Base-by-base conservation (phyloP, 2,329 filamentous ascomycete genomes). In the Penicillium sp. region DNA sequence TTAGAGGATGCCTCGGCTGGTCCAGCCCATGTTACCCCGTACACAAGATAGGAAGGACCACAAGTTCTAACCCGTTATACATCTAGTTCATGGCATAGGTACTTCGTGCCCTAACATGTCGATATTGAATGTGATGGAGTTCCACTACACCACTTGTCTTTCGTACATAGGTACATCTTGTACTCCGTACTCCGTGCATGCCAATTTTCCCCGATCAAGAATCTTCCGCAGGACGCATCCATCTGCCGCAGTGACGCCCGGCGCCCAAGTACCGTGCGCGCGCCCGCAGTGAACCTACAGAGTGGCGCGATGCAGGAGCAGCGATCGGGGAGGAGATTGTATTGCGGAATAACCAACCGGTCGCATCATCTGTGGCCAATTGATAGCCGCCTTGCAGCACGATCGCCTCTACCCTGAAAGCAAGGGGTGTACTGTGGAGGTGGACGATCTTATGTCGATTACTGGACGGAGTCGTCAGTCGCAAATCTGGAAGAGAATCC, bases 281-380 rank as follows among this genome's bases (percentile, higher is more conserved):
- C 59, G 55, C n/a, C 57, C 58, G 61, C 61, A 60, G 49, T 52
- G 33, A 28, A 30, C 57, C 54, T 58, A 52, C 55, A 55, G 45
- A 33, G 62, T 65, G 60, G 62, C 62, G 62, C 60, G 42, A 45
- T 55, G 45, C 45, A 48, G 55, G 57, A 48, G 54, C 59, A 64
- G 57, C 54, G 62, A 40, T 51, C 43, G 55, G 28, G 40, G 45
- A 46, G 52, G 45, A 59, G 38, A 55, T 51, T 43, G 40, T n/a
- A 33, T 30, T 30, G 11, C 42, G 42, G 14, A 28, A 48, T 19
- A 49, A 1, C 35, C 30, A 53, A 22, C 33, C 40, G 51, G 26
- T 38, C 37, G 38, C 40, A 26, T 54, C 53, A 40, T 46, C 14
- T 57, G 43, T 57, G 37, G 55, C 19, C 28, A 11, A 33, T 49